phyloP scores from a whole-genome alignment of 139 green algal species.

The Coelastrella sp. region DNA sequence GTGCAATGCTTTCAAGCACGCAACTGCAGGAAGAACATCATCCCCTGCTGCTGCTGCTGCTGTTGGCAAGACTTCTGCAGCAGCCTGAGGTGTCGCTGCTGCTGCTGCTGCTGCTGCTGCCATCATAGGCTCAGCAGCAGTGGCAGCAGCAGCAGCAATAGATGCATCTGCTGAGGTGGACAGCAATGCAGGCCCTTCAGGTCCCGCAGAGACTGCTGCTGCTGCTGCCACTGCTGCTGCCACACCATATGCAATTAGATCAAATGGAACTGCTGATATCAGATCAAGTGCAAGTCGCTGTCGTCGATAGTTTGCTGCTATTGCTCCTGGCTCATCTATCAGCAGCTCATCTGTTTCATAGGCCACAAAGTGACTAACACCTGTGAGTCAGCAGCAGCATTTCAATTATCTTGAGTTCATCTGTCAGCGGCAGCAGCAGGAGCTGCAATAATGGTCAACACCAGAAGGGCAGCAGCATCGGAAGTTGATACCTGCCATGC shows the following conservation, averaged over 20 bases:
- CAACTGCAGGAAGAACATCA: neutral
- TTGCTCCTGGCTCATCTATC: conserved; percentile 25
- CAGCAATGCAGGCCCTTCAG: neutral
- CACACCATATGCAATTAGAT: conserved; percentile 28
- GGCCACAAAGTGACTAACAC: conserved; percentile 29
- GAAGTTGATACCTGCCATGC: neutral
- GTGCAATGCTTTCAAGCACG: conserved; percentile 35
- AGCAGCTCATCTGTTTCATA: conserved; percentile 42
- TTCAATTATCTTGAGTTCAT: neutral
- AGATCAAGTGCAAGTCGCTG: conserved; percentile 35
- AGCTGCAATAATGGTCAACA: neutral
- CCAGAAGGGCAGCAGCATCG: neutral
- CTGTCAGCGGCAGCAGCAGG: neutral
- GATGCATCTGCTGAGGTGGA: neutral
- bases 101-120: neutral
- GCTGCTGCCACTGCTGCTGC: conserved; percentile 15
- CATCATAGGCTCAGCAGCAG: neutral
- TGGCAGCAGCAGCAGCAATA: neutral
- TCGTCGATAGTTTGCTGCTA: conserved; percentile 34
- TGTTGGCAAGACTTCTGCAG: neutral
- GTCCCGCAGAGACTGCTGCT: neutral
- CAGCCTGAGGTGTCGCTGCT: neutral
- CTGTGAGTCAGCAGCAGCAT: neutral
- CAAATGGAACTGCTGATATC: conserved; percentile 35
- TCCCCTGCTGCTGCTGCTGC: conserved; percentile 3